Percentiles rank a stretch among this genome's conserved stretches.
Evolutionary conservation across 2,329 filamentous ascomycete species (phyloP).

Genomic region (Lanzia echinophila): DNA sequence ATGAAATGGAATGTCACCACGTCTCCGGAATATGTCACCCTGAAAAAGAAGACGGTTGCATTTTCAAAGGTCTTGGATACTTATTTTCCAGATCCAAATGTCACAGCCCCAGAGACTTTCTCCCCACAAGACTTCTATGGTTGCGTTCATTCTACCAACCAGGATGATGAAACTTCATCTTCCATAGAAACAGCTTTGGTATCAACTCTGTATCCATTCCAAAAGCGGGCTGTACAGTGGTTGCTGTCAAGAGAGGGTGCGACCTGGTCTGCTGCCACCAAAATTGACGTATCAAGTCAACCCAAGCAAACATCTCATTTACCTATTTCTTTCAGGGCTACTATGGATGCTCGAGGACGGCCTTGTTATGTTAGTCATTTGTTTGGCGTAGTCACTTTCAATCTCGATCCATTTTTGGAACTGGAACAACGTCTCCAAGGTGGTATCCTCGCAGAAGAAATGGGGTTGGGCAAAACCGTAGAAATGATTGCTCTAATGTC

Average conservation of each 20-base stretch:
- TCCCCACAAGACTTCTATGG: conserved; percentile 59
- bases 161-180: conserved; percentile 34
- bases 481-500: conserved; percentile 67
- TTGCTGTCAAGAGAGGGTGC: conserved; percentile 60
- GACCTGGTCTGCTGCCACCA: conserved; percentile 33
- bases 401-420: conserved; percentile 40
- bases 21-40: conserved; percentile 18
- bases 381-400: conserved; percentile 50
- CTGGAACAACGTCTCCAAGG: conserved; percentile 41
- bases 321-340: conserved; percentile 37
- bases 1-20: conserved; percentile 28
- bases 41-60: conserved; percentile 13
- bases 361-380: conserved; percentile 54
- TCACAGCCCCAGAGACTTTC: conserved; percentile 30
- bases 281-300: conserved; percentile 4
- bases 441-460: conserved; percentile 62
- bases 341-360: conserved; percentile 40
- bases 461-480: conserved; percentile 77
- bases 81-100: conserved; percentile 25
- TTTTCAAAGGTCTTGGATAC: conserved; percentile 23
- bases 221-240: conserved; percentile 65
- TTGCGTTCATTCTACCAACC: conserved; percentile 54
- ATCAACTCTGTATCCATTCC: conserved; percentile 62
- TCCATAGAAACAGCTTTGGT: conserved; percentile 39
- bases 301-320: background rate